Conservation (phyloP, 495 filamentous ascomycete species). For the Diplogelasinospora grovesii region DNA sequence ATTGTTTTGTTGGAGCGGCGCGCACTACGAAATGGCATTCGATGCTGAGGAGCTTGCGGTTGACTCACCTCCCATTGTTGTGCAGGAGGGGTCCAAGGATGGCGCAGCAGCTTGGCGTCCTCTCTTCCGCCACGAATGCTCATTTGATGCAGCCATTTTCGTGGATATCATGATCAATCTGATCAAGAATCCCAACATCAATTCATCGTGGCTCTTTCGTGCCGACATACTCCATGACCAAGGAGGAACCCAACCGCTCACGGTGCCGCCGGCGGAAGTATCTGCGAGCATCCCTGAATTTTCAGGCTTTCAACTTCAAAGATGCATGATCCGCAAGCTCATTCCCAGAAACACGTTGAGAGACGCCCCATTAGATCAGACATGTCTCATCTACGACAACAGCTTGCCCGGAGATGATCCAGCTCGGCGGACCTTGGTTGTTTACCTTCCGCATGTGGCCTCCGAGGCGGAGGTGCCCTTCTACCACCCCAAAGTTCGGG, state of each 20-base stretch:
- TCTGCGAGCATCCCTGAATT: conserved; percentile 13
- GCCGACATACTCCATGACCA: conserved; percentile 68
- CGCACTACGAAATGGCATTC: conserved; percentile 20
- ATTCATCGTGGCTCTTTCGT: conserved; percentile 73
- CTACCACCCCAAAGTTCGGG: conserved; percentile 74
- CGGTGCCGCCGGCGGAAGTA: conserved; percentile 1
- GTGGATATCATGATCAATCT: conserved; percentile 61
- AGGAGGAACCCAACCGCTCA: conserved; percentile 18
- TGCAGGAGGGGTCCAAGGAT: conserved; percentile 9
- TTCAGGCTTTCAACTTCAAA: conserved; percentile 18
- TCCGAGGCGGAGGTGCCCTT: conserved; percentile 61
- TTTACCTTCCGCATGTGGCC: conserved; percentile 70
- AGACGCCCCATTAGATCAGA: conserved; percentile 70
- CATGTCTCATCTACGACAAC: conserved; percentile 60
- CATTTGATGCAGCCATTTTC: conserved; percentile 55
- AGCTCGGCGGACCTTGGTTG: conserved; percentile 48
- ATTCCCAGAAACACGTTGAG: conserved; percentile 74
- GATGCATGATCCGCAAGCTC: conserved; percentile 61
- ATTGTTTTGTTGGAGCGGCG: too few relatives aligned
- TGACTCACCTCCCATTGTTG: conserved; percentile 23
- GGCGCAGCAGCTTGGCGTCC: conserved; percentile 39
- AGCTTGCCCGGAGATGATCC: conserved; percentile 10
- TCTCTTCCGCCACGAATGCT: conserved; percentile 44
- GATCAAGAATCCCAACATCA: conserved; percentile 80
- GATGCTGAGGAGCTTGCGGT: conserved; percentile 26